Conservation (phyloP, 192 early-diverging fungal species). For the Coemansia interrupta region DNA sequence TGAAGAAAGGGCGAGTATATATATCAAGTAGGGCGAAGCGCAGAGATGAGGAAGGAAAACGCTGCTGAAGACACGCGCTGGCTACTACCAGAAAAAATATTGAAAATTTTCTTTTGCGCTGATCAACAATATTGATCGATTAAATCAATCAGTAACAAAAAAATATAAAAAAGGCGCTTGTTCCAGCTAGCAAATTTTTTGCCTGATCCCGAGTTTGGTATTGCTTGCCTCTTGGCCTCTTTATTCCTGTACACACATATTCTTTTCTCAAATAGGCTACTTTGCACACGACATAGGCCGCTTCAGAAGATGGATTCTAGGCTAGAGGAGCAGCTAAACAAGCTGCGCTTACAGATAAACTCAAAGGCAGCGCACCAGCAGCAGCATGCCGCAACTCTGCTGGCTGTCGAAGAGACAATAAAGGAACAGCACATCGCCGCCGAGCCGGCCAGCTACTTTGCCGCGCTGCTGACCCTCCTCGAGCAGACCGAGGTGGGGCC, state of each 20-base stretch:
- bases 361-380: slow-evolving; percentile 85
- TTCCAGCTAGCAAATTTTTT: background rate
- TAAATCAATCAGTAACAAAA: background rate
- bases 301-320: slow-evolving; percentile 29
- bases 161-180: slow-evolving; percentile 4
- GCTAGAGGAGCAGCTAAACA: slow-evolving; percentile 44
- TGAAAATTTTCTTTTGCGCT: slow-evolving; percentile 18
- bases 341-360: slow-evolving; percentile 58
- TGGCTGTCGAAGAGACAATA: slow-evolving; percentile 78
- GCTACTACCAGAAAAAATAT: slow-evolving; percentile 15
- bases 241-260: background rate
- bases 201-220: no score
- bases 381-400: slow-evolving; percentile 66
- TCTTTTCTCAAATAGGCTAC: background rate
- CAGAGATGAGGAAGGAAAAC: background rate
- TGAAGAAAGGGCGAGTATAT: background rate
- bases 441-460: slow-evolving; percentile 86
- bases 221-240: no score
- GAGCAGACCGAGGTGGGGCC: slow-evolving; percentile 53
- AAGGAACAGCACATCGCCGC: slow-evolving; percentile 66
- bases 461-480: slow-evolving; percentile 71
- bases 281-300: no score
- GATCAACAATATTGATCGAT: background rate
- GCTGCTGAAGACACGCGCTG: background rate
- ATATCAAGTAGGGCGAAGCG: background rate